Percentiles rank a stretch among this genome's conserved stretches.
Evolutionary conservation across 2,329 filamentous ascomycete genomes (phyloP).

Genomic region (Trichoderma sp.): DNA sequence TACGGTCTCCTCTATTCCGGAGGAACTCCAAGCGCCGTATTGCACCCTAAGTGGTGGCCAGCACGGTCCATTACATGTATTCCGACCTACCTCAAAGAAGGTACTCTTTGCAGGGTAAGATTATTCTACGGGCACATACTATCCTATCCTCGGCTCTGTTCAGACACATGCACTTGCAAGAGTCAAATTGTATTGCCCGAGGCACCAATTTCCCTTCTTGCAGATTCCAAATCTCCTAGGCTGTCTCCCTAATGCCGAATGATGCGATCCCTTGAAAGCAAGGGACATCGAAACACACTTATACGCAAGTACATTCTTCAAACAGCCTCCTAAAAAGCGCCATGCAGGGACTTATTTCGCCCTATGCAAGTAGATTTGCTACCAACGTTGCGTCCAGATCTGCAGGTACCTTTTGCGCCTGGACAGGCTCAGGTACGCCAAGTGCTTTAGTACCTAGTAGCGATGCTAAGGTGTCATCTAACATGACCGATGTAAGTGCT

Average conservation of each 20-base stretch:
- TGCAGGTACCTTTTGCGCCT: background rate
- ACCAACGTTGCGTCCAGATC: background rate
- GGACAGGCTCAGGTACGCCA: background rate
- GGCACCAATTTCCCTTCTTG: background rate
- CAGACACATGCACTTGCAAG: background rate
- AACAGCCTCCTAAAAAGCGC: background rate
- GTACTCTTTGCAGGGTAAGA: background rate
- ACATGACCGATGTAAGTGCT: background rate
- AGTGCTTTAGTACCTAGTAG: background rate
- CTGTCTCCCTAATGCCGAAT: background rate
- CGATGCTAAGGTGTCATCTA: background rate
- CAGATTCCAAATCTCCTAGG: background rate
- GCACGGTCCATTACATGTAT: background rate
- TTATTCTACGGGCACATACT: background rate
- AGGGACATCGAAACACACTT: background rate
- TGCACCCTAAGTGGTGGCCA: background rate
- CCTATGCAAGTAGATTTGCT: background rate
- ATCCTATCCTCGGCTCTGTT: background rate
- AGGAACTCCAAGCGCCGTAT: background rate
- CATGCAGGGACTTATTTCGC: background rate
- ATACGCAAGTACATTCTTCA: background rate
- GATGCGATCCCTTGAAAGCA: background rate
- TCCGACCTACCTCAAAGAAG: background rate
- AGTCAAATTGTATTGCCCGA: background rate
- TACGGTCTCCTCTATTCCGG: background rate